Evolutionary conservation across 495 filamentous ascomycete genomes (phyloP), one percentile per base, ranked within the genome.

Genomic region (Penicillium atrosanguineum): DNA sequence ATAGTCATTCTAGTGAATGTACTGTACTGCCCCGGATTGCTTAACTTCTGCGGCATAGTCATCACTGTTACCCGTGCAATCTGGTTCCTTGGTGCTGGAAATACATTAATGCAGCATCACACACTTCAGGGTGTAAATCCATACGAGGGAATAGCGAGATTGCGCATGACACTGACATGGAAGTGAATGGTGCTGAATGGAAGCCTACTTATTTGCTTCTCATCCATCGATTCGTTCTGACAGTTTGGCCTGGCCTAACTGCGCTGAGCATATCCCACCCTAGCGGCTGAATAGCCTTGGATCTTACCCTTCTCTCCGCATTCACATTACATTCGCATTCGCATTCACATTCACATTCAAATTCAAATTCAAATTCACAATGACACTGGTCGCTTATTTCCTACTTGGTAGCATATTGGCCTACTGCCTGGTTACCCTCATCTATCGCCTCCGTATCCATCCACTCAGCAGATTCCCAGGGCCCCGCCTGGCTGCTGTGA

Each of bases 391-490:
- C 36, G 48, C 43, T 20, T 62, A 25, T 25, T 67, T 67, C 28
- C 23, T 67, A 7, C 31, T 67, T 3, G 64, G 64, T 8, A 67
- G 64, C 46, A 40, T 48, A 8, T n/a, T 67, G 42, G 56, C 64
- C 43, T 64, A 65, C 21, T 44, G 48, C 46, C 37, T 67, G 36
- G 52, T 65, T 23, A 56, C 55, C 29, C 31, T 42, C n/a, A 37
- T 73, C 25, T 73, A 72, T 29, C 67, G 71, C 3, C 62, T 73
- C 15, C 63, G 66, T 44, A 56, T 77, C 18, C 69, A 72, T 38
- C 68, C 73, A n/a, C 58, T 78, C 0, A 65, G 63, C 41, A 63
- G 51, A 46, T 75, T 77, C 41, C 79, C 79, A 0, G 79, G 77
- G 6, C 74, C 76, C 0, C 69, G 65, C 21, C 57, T 79, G 11